Evolutionary conservation across 305 asterid genomes (phyloP), one percentile per base, ranked within the genome.

Genomic region (Fraxinus nigra): DNA sequence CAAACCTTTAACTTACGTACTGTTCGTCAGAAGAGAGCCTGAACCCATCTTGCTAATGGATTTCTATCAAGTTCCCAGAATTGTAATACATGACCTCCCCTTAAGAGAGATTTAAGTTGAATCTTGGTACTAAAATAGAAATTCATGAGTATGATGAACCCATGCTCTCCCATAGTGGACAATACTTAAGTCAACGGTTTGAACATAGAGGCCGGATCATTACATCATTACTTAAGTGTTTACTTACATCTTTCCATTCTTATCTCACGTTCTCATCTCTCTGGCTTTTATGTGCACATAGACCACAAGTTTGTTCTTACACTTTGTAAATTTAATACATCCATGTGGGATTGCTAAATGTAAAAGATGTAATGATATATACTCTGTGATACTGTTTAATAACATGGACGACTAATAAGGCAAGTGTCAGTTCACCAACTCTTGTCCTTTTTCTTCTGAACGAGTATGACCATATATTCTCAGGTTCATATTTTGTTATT

Each of bases 401-500:
- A 79, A 54, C 75, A 54, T 35, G 13, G 43, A 54, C 32, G 70
- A 70, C 30, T 5, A 32, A 56, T 7, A 9, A 35, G 18, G 20
- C 65, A 78, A 22, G 22, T 20, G 56, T 37, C 35, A 72, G 79
- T 75, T 76, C 9, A 22, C 7, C 73, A 24, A 26, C 73, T 34
- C 73, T 24, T 67, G 65, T 38, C 54, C 76, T 79, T 28, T 67
- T 37, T 83, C 67, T 18, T 79, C 61, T 26, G 22, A 28, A 79
- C 70, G 28, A 54, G 76, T 79, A 84, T 81, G 33, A 46, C 77
- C 87, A 76, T 83, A 80, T 82, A 79, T 83, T 80, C 81, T 83
- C 83, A 78, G 74, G 76, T 81, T 73, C 56, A 35, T 48, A 65
- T 85, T 82, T 82, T 2, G 14, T 13, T 14, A 46, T 51, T 59